phyloP scores from a whole-genome alignment of 139 green algal genomes.

The Mychonastes homosphaera region DNA sequence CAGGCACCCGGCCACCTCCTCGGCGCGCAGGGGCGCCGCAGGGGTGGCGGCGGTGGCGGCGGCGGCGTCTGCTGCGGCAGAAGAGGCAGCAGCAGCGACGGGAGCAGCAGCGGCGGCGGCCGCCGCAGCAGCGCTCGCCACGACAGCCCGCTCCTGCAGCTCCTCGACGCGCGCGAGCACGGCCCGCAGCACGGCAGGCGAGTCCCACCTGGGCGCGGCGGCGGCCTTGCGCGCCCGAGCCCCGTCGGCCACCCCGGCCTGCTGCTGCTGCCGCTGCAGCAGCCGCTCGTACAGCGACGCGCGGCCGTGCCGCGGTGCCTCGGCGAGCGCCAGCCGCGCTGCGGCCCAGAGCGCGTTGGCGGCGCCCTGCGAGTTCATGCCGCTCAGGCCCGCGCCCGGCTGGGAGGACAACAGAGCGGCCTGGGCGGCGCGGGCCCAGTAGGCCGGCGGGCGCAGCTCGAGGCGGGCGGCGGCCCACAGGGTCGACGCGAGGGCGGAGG shows the following conservation, averaged over 20 bases:
- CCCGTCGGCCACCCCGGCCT: conserved; percentile 13
- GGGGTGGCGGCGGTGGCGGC: not conserved
- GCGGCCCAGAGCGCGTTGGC: conserved; percentile 17
- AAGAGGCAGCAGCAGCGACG: conserved; percentile 1
- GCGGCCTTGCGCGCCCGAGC: too few relatives aligned
- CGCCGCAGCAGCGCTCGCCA: not conserved
- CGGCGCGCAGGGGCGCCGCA: not conserved
- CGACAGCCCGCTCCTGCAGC: conserved; percentile 3
- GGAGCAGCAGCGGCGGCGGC: not conserved
- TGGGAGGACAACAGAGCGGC: not conserved
- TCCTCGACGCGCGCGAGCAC: not conserved
- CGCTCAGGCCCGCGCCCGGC: not conserved
- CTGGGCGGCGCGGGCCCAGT: not conserved
- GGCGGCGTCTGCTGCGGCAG: too few relatives aligned
- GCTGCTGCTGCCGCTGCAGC: not conserved
- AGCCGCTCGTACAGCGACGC: too few relatives aligned
- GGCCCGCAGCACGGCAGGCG: not conserved
- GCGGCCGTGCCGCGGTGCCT: too few relatives aligned
- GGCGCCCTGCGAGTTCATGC: conserved; percentile 10
- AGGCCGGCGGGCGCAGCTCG: too few relatives aligned
- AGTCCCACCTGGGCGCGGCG: too few relatives aligned
- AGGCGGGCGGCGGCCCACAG: conserved; percentile 18
- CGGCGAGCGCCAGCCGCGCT: not conserved
- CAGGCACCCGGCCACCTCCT: conserved; percentile 11
- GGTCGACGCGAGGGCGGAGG: conserved; percentile 2